Percentiles rank a stretch among this genome's conserved stretches.
Conservation (phyloP, 2,329 filamentous ascomycete species). For the Fusarium virguliforme region DNA sequence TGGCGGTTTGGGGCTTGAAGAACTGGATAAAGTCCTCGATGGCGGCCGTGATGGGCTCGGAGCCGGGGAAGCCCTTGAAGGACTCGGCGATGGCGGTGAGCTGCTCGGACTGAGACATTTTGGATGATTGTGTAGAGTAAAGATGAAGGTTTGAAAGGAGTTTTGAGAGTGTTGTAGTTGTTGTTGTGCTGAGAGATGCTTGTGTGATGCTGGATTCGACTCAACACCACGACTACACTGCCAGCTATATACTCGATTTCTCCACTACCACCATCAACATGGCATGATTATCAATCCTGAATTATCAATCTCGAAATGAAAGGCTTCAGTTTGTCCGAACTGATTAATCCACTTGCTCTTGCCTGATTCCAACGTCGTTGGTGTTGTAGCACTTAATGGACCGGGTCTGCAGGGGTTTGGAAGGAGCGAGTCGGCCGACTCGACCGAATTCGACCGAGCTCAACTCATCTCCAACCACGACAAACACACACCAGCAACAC, state of each 20-base stretch:
- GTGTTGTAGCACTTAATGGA: slow-evolving; percentile 4
- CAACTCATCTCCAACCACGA: neutral
- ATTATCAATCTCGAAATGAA: slow-evolving; percentile 14
- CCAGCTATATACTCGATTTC: slow-evolving; percentile 3
- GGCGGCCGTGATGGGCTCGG: slow-evolving; percentile 5
- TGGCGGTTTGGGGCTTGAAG: slow-evolving; percentile 49
- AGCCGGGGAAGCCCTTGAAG: slow-evolving; percentile 22
- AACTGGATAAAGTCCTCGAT: slow-evolving; percentile 22
- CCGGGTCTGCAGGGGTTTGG: neutral
- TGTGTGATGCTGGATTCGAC: slow-evolving; percentile 1
- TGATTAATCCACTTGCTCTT: slow-evolving; percentile 4
- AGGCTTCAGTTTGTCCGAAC: slow-evolving; percentile 2
- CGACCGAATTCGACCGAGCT: slow-evolving; percentile 18
- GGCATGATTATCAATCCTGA: slow-evolving; percentile 3
- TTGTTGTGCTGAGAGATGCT: slow-evolving; percentile 4
- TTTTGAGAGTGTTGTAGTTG: slow-evolving; percentile 7
- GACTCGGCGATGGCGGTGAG: slow-evolving; percentile 21
- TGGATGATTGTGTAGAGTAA: neutral
- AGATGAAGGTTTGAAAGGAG: neutral
- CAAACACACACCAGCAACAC: neutral
- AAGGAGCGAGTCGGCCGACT: slow-evolving; percentile 4
- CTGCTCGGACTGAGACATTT: slow-evolving; percentile 16
- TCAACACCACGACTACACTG: neutral
- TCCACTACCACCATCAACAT: neutral
- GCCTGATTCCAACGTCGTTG: neutral